Base-by-base conservation (phyloP, 1,139 yeast genomes). In the Hansenula lynferdii region DNA sequence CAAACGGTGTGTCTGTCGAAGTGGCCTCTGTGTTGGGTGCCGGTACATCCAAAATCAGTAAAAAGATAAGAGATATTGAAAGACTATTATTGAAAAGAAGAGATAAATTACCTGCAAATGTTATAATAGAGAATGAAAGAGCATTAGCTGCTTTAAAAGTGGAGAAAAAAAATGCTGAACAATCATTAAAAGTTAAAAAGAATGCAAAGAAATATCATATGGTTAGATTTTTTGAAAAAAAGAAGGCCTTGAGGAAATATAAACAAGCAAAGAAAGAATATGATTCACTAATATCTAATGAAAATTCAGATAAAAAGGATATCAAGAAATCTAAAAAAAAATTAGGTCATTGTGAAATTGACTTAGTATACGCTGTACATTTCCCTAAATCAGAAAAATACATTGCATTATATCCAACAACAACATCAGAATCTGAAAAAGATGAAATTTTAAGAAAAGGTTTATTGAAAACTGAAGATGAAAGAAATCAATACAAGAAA, bases 171-270 rank as follows among this genome's bases (percentile, higher is more conserved):
- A 71, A 71, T 36, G 76, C 78, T 10, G 73, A 75, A 46, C 47
- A 61, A 24, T 67, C 69, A 30, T 67, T 71, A 36, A 72, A 72
- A 49, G 76, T 80, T 8, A 76, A 74, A 50, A 74, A 76, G 41
- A 65, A 73, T 34, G 78, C 87, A n/a, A 75, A 80, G 50, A 85
- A 82, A 61, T 92, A 94, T 60, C 97, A 87, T 56, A 90, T 89
- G 94, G 92, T 92, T 35, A 72, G 94, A 48, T 92, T 94, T 56
- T 86, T 92, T 47, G 98, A 92, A 60, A 75, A 75, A 53, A 87
- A 90, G 65, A 94, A 92, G 71, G 95, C 97, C 1, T 54, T 75
- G 24, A 71, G 97, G 53, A 76, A 70, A 46, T 76, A 87, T 53
- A 83, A 82, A 47, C 80, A 80, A 48, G 78, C 81, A 2, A 65